Conservation (phyloP, 1,139 yeast genomes). For the Zhuliangozyma parablackwelliae region DNA sequence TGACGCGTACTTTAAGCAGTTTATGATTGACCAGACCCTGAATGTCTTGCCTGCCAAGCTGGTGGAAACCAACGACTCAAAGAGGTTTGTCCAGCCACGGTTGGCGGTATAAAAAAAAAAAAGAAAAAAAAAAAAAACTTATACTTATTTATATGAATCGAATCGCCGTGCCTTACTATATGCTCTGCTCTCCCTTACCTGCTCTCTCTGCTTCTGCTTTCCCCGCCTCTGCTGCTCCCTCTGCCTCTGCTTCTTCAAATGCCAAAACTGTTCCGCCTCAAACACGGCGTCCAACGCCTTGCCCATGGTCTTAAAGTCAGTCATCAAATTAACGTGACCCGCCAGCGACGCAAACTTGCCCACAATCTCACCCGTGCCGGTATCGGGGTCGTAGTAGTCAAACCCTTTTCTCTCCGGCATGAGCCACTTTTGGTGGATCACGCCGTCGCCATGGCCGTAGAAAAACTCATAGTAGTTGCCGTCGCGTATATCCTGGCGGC, state of each 20-base stretch:
- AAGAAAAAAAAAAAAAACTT: too few species aligned
- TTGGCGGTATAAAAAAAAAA: conserved; percentile 8
- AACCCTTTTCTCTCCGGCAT: conserved; percentile 76
- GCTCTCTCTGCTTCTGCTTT: background rate
- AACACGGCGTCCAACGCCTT: conserved; percentile 60
- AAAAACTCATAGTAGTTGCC: conserved; percentile 74
- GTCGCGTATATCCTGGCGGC: conserved; percentile 56
- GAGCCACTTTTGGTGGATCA: conserved; percentile 75
- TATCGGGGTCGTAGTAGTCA: conserved; percentile 27
- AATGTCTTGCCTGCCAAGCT: conserved; percentile 7
- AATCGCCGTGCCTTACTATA: background rate
- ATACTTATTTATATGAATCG: background rate
- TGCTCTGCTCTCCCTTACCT: background rate
- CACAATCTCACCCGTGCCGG: conserved; percentile 47
- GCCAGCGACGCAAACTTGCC: conserved; percentile 61
- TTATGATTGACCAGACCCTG: conserved; percentile 17
- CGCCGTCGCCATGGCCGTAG: conserved; percentile 94
- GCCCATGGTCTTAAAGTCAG: conserved; percentile 70
- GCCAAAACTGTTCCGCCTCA: conserved; percentile 48
- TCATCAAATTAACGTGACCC: conserved; percentile 79
- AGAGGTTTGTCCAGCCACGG: conserved; percentile 9
- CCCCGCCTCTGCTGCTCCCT: background rate
- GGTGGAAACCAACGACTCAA: conserved; percentile 4
- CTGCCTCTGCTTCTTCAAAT: conserved; percentile 3
- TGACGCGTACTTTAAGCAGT: conserved; percentile 16